A percentile compares a stretch with the other conserved stretches of the same genome.
Evolutionary conservation across 352 stramenopile species (phyloP).

Genomic region (Pythium phragmitis): DNA sequence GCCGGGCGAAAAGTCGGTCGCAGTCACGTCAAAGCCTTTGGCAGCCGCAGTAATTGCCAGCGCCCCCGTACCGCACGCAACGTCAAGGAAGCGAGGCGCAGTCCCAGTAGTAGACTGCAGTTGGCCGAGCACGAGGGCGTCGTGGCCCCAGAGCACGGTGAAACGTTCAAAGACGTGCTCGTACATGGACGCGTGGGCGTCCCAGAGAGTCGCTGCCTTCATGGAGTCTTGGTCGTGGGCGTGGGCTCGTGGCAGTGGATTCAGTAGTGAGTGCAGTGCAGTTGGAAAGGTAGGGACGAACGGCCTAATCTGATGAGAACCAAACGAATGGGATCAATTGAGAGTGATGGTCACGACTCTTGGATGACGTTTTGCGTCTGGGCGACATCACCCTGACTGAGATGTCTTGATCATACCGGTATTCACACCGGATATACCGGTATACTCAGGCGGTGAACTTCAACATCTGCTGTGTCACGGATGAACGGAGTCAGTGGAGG

Average conservation of each 20-base stretch:
- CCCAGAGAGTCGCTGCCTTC: background rate
- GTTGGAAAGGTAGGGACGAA: background rate
- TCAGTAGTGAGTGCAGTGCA: background rate
- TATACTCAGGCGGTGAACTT: too few species aligned
- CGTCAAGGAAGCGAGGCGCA: conserved; percentile 33
- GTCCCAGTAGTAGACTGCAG: conserved; percentile 63
- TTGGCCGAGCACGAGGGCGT: conserved; percentile 50
- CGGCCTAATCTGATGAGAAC: too few species aligned
- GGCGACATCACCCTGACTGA: too few species aligned
- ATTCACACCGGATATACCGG: too few species aligned
- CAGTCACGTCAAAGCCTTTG: conserved; percentile 20
- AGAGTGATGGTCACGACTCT: background rate
- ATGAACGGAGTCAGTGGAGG: too few species aligned
- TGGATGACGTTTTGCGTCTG: background rate
- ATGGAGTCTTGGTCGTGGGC: background rate
- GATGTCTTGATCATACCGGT: too few species aligned
- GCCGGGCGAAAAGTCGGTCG: conserved; percentile 19
- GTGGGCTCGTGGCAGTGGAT: background rate
- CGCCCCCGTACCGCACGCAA: conserved; percentile 15
- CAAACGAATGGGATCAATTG: background rate
- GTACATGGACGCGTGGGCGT: background rate
- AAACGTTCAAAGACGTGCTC: conserved; percentile 1
- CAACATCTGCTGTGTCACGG: too few species aligned
- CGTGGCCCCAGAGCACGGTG: conserved; percentile 47
- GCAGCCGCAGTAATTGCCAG: conserved; percentile 8